Conservation (phyloP, 2,329 filamentous ascomycete species). For the Fusarium sp. region DNA sequence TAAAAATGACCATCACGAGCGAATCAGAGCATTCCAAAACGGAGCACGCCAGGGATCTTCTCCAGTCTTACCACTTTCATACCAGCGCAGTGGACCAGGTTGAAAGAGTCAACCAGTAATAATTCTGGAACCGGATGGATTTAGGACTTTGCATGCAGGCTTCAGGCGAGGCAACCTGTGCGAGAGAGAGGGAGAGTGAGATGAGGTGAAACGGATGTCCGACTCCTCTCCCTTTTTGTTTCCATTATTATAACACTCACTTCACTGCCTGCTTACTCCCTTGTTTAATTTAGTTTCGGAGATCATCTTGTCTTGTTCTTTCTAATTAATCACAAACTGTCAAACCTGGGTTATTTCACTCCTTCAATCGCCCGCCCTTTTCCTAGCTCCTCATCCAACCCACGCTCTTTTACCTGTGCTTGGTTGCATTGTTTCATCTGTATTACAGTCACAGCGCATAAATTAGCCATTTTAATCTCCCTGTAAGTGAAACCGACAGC, state of each 20-base stretch:
- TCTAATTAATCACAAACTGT: not conserved
- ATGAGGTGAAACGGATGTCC: slow-evolving; percentile 17
- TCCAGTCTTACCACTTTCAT: slow-evolving; percentile 11
- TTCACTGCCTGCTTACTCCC: slow-evolving; percentile 5
- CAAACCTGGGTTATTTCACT: slow-evolving; percentile 10
- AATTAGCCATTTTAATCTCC: slow-evolving; percentile 2
- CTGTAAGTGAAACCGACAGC: slow-evolving; percentile 12
- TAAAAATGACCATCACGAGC: slow-evolving; percentile 48
- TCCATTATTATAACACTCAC: slow-evolving; percentile 28
- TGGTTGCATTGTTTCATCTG: not conserved
- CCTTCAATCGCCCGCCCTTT: slow-evolving; percentile 10
- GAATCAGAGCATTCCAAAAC: slow-evolving; percentile 34
- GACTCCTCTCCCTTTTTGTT: slow-evolving; percentile 1
- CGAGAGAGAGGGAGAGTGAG: slow-evolving; percentile 11
- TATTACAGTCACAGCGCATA: not conserved
- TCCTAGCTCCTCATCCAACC: not conserved
- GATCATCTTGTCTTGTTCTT: not conserved
- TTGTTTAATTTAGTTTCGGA: not conserved
- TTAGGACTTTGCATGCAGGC: slow-evolving; percentile 16
- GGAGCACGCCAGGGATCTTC: slow-evolving; percentile 22
- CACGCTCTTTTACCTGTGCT: slow-evolving; percentile 7
- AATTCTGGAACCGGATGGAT: not conserved
- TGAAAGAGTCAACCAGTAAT: slow-evolving; percentile 15
- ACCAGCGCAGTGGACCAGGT: slow-evolving; percentile 23
- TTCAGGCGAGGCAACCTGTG: slow-evolving; percentile 32